Evolutionary conservation across 345 rosid genomes (phyloP), one percentile per base, ranked within the genome.

Genomic region (Salix arbutifolia): DNA sequence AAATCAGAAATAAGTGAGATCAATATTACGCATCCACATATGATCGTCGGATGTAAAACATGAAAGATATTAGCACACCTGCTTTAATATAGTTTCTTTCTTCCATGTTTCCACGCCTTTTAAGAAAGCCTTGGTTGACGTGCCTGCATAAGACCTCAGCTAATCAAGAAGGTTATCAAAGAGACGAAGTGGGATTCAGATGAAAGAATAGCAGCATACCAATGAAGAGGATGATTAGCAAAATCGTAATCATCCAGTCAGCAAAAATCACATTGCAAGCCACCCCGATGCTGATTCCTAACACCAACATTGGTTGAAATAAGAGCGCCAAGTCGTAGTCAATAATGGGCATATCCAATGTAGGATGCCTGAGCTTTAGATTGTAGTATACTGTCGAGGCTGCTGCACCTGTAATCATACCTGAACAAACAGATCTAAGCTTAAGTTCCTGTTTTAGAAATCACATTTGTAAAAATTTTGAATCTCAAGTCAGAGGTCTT

Each of bases 281-380:
- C 67, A 86, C 90, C 19, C 90, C 90, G 38, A 86, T 75, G 30
- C 90, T 85, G 33, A 87, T 84, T 60, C 90, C 90, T 0, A 87
- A 80, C n/a, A 87, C 82, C 83, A 86, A 71, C 80, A 86, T 78
- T 17, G 90, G 90, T 61, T 88, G 90, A 65, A 88, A 82, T 2
- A 88, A 80, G 73, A 88, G 90, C 1, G 89, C 91, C 70, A 88
- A 44, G 53, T 88, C 91, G 56, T 86, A 88, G 79, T 88, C 91
- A 7, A 86, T 88, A n/a, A 84, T 64, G 21, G 91, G 91, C 72
- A 80, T 6, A 17, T 85, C 87, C 23, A 85, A 83, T 19, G 87
- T 78, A 1, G 90, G 90, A 84, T 87, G 90, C 81, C 87, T 85
- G 7, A 60, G 83, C 73, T 76, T 82, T 38, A 84, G 40, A 58